These are phyloP conservation scores for Aspergillus carlsbadensis DNA, from an alignment of 495 filamentous ascomycete species.

Conservation along the genomic window DNA sequence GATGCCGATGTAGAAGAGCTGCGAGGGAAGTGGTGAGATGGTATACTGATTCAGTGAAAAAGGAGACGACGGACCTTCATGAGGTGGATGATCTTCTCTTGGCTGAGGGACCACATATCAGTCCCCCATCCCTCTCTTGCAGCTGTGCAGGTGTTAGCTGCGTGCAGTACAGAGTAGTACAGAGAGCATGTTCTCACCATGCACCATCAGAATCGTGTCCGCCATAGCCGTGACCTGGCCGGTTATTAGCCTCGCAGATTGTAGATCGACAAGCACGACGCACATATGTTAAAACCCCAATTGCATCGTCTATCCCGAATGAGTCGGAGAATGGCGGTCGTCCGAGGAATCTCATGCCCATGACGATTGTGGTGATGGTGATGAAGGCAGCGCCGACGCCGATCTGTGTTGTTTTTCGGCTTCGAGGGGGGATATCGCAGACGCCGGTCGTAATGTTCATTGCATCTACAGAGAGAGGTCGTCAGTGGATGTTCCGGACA, in stretches of 20 bases:
- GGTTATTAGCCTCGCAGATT: background rate
- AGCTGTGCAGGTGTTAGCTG: background rate
- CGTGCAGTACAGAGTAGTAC: too few species aligned
- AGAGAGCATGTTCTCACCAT: background rate
- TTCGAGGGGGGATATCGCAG: conserved; percentile 6
- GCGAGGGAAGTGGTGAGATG: background rate
- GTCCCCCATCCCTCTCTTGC: conserved; percentile 1
- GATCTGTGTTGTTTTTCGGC: background rate
- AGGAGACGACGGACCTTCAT: background rate
- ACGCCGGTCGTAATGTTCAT: conserved; percentile 6
- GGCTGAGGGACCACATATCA: conserved; percentile 7
- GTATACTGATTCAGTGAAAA: background rate
- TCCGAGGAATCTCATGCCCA: background rate
- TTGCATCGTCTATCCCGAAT: conserved; percentile 4
- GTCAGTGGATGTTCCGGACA: too few species aligned
- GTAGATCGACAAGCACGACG: background rate
- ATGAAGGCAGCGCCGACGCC: conserved; percentile 6
- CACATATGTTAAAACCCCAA: background rate
- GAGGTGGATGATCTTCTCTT: background rate
- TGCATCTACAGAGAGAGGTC: too few species aligned
- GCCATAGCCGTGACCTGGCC: background rate
- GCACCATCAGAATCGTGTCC: conserved; percentile 2
- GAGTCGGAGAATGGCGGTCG: conserved; percentile 1
- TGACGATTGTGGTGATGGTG: background rate
- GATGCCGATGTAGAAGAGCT: conserved; percentile 9